Evolutionary conservation across 2,329 filamentous ascomycete genomes (phyloP), one percentile per base, ranked within the genome.

Genomic region (Colletotrichum sp.): DNA sequence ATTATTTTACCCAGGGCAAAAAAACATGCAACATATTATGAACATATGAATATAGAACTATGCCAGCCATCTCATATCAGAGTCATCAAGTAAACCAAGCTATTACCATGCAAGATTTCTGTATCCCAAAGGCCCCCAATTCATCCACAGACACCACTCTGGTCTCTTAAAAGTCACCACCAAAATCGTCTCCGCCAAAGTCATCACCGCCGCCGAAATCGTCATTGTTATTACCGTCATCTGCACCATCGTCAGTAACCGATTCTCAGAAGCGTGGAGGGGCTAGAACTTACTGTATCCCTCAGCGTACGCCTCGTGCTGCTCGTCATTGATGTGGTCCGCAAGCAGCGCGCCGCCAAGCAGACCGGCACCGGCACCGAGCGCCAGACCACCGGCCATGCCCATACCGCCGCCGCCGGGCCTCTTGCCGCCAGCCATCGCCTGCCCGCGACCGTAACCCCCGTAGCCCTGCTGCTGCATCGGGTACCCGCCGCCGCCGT

Each of bases 331-430:
- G 67, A 96, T 88, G 2, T 93, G 93, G 81, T 94, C 88, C 3
- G 89, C 93, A 36, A 98, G 84, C 80, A 98, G 77, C 77, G 92
- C 90, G 71, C 96, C 96, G 79, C 95, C 96, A 2, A 98, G 80
- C 82, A 98, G 82, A 84, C 96, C 96, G 78, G 94, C 96, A 79
- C 95, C 96, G 6, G 95, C 84, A 86, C 96, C 96, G 59, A 98
- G 87, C 27, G 95, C 95, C 11, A 93, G 92, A 68, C 93, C 95
- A 64, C 95, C 95, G 2, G 89, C 91, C 76, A 91, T 89, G n/a
- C 95, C 95, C 80, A 83, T 80, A 44, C 84, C 83, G 61, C 84
- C 85, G 30, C 87, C 86, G 67, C 84, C 84, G 29, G 71, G 71
- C 52, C 66, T 77, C 49, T 61, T 73, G 63, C 80, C 81, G 63